A percentile compares a stretch with the other conserved stretches of the same genome.
These are phyloP conservation scores for Rhodotorula sp. DNA, from an alignment of 1,284 basidiomycete species.

Conservation along the genomic window DNA sequence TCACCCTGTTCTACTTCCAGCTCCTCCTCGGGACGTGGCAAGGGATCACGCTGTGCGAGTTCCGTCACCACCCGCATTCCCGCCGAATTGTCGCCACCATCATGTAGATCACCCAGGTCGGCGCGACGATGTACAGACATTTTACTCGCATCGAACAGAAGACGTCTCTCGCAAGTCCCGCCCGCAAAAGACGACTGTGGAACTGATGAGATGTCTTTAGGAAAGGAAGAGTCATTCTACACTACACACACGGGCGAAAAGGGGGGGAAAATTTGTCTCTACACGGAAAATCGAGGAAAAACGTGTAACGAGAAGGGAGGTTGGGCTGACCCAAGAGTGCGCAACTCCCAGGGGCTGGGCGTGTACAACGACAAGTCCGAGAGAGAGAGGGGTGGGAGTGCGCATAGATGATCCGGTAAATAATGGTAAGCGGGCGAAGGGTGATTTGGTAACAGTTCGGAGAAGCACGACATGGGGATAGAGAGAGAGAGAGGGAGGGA, in stretches of 20 bases:
- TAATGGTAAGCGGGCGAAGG: background rate
- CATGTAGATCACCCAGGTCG: slow-evolving; percentile 14
- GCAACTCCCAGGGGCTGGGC: background rate
- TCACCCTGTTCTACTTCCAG: background rate
- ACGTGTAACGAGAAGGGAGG: background rate
- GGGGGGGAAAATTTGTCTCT: background rate
- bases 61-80: slow-evolving; percentile 47
- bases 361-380: slow-evolving; percentile 1
- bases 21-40: background rate
- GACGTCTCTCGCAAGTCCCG: background rate
- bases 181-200: no score
- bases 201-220: no score
- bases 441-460: background rate
- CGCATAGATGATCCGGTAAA: background rate
- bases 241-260: slow-evolving; percentile 3
- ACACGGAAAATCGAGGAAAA: background rate
- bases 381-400: background rate
- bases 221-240: background rate
- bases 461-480: background rate
- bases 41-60: slow-evolving; percentile 24
- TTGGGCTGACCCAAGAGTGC: background rate
- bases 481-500: background rate
- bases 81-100: slow-evolving; percentile 51
- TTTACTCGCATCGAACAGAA: background rate
- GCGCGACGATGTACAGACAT: background rate